Evolutionary conservation across 805 yeast genomes (phyloP), one percentile per base, ranked within the genome.

Genomic region (Myxozyma lipomycoides): DNA sequence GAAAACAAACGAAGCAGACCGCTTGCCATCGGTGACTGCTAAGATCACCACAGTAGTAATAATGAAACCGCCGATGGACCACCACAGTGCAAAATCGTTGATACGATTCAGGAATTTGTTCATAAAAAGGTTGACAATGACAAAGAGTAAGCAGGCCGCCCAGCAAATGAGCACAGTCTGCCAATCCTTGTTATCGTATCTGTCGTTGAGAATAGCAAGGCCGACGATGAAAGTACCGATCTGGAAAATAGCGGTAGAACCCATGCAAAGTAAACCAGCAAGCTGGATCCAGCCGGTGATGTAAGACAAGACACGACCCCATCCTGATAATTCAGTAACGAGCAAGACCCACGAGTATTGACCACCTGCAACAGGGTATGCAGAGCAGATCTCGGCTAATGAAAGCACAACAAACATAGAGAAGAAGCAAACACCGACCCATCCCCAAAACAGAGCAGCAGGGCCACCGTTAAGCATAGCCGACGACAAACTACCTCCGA

Each of bases 361-460:
- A 41, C 87, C 87, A 24, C 84, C 78, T 9, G 83, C 73, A 5
- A 84, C 81, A 36, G 88, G 88, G 68, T 78, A 78, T 4, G 84
- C 80, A 23, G 79, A 73, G 10, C 84, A 76, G 28, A 82, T 71
- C 62, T 83, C 87, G 0, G 85, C 84, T 77, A 83, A 71, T 18
- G 82, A 74, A 40, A 74, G 69, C 10, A 84, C 84, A 41, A 82
- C 85, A 3, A 75, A 71, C 45, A 77, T 70, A 46, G 83, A 74
- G 36, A 82, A 79, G 30, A 73, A 51, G 68, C 79, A 71, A 35
- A 82, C 83, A 17, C 79, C 66, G 21, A 82, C 60, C 70, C 74
- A 73, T n/a, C 75, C 76, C 86, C 86, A 82, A 3, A 84, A 78
- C 42, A 82, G 62, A 19, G 85, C 86, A 2, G 82, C 78, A 22